phyloP scores from a whole-genome alignment of 2,329 filamentous ascomycete genomes.

The Xylaria sp. region DNA sequence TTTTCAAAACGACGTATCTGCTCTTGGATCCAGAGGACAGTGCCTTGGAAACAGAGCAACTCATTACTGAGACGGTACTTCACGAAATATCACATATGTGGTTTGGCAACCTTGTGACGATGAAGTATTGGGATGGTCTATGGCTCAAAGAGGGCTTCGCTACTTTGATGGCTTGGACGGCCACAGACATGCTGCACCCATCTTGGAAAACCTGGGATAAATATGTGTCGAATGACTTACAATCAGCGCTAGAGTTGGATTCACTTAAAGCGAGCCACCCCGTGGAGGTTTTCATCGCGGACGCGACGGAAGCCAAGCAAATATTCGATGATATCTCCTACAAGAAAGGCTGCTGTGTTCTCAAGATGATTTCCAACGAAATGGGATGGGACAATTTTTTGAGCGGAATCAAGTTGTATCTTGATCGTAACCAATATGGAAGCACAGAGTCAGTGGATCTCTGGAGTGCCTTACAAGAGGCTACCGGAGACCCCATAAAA shows the following conservation, averaged over 20 bases:
- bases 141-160: slow-evolving; percentile 4
- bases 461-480: neutral
- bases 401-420: neutral
- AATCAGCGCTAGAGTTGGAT: neutral
- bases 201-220: neutral
- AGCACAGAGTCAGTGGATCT: neutral
- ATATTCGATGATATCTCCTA: neutral
- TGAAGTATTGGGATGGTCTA: slow-evolving; percentile 1
- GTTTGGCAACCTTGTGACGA: neutral
- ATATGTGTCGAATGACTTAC: neutral
- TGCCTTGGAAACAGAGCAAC: neutral
- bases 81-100: neutral
- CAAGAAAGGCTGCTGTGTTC: neutral
- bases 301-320: neutral
- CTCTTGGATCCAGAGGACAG: neutral
- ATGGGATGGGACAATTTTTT: neutral
- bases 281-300: neutral
- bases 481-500: neutral
- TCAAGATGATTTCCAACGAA: neutral
- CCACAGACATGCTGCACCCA: neutral
- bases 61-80: neutral
- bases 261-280: neutral
- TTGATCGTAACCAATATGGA: neutral
- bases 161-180: neutral
- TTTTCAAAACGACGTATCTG: neutral